Evolutionary conservation across 257 asterid species (phyloP), one percentile per base, ranked within the genome.

Genomic region (Sherardia arvensis): DNA sequence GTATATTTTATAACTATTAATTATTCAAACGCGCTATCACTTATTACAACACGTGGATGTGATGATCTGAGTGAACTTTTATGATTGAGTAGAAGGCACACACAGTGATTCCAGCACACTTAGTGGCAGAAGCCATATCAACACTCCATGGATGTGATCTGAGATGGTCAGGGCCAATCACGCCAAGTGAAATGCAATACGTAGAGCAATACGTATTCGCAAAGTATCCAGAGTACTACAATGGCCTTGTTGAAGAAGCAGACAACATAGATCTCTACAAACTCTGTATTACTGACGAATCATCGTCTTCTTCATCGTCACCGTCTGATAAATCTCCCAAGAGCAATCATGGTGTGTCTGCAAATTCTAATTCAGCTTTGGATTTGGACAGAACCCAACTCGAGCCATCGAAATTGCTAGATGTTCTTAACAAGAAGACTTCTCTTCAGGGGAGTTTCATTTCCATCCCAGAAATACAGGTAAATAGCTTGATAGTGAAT

Each of bases 121-220:
- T 86, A 28, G 81, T 88, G 14, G 95, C 96, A 0, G 96, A 88
- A 69, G 96, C 95, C 27, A 88, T 88, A 75, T 88, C 96, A 8
- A 88, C 87, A 26, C 90, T 88, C 54, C 80, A 79, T 32, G 96
- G 96, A 12, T 76, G 81, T 34, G 95, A 83, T 71, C 86, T 88
- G 0, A 74, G 96, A 64, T 88, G 96, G 96, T 88, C 95, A 15
- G 95, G 95, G 9, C 96, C 96, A 64, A 88, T 88, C 62, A 88
- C 96, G 8, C 96, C 95, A 0, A 73, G 59, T 3, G 96, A 86
- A 76, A 83, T 77, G 85, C 86, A 81, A 66, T 88, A 84, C 65
- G 96, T 88, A 11, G 83, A 86, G 65, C 84, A 88, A 23, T 88
- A 88, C 47, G 93, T 88, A 0, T 71, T 84, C 8, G 93, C 96